Conservation (phyloP, 129 eudicot species). For the Scalesia atractyloides region DNA sequence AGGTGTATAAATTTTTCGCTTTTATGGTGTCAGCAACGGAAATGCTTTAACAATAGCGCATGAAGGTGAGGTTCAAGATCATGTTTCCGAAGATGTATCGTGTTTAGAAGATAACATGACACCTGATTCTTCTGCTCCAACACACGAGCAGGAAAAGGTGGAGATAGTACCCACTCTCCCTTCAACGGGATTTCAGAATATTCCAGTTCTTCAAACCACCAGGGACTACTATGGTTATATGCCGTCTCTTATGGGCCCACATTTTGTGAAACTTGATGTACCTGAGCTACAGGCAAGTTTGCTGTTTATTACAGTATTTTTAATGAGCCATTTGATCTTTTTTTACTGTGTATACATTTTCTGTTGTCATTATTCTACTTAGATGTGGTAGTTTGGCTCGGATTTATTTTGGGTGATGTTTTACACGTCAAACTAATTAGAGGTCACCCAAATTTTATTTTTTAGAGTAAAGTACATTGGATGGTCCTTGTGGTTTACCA, state of each 20-base stretch:
- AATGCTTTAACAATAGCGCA: constrained; percentile 31
- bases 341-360: neutral
- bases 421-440: neutral
- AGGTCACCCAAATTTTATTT: neutral
- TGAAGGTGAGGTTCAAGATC: constrained; percentile 40
- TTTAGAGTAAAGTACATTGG: neutral
- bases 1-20: too few species aligned
- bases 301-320: neutral
- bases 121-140: constrained; percentile 38
- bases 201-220: constrained; percentile 40
- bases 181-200: constrained; percentile 40
- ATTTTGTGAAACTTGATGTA: constrained; percentile 48
- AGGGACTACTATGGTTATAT: constrained; percentile 52
- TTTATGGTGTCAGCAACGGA: constrained; percentile 42
- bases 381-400: constrained; percentile 3
- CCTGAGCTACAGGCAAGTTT: constrained; percentile 57
- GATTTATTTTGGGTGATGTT: neutral
- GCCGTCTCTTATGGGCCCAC: constrained; percentile 50
- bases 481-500: too few species aligned
- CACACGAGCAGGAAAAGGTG: constrained; percentile 47
- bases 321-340: neutral
- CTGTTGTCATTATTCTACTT: neutral
- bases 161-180: constrained; percentile 36
- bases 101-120: constrained; percentile 30
- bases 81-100: constrained; percentile 21